Percentiles rank a stretch among this genome's conserved stretches.
phyloP scores from a whole-genome alignment of 2,329 filamentous ascomycete species.

The Aspergillus carbonarius region DNA sequence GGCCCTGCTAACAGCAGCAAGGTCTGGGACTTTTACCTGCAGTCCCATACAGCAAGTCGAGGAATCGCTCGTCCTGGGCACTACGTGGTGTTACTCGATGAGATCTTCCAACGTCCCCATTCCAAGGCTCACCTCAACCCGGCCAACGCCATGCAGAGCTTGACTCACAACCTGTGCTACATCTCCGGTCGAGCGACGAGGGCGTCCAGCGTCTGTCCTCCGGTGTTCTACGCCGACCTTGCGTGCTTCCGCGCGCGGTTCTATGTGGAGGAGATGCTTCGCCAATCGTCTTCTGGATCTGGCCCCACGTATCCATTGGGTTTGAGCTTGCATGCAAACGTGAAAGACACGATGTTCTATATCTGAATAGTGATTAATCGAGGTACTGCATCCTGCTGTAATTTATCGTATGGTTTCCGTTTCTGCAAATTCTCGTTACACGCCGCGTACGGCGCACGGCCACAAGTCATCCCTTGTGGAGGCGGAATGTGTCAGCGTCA shows the following conservation, averaged over 20 bases:
- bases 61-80: conserved; percentile 80
- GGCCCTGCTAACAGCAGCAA: conserved; percentile 67
- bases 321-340: not conserved
- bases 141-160: conserved; percentile 54
- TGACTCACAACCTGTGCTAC: conserved; percentile 80
- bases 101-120: conserved; percentile 54
- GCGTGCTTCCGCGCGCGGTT: conserved; percentile 73
- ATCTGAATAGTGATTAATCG: conserved; percentile 5
- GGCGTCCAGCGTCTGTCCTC: conserved; percentile 81
- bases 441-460: not conserved
- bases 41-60: conserved; percentile 74
- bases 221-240: conserved; percentile 87
- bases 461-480: not conserved
- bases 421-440: not conserved
- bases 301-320: not conserved
- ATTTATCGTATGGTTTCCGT: not conserved
- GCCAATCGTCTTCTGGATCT: not conserved
- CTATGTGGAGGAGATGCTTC: conserved; percentile 45
- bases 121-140: not conserved
- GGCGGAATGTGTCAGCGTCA: not conserved
- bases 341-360: conserved; percentile 9
- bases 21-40: conserved; percentile 80
- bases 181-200: conserved; percentile 83
- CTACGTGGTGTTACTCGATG: conserved; percentile 69
- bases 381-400: too few species aligned